A percentile compares a stretch with the other conserved stretches of the same genome.
These are phyloP conservation scores for Kwoniella heveanensis DNA, from an alignment of 768 basidiomycete species.

Conservation along the genomic window DNA sequence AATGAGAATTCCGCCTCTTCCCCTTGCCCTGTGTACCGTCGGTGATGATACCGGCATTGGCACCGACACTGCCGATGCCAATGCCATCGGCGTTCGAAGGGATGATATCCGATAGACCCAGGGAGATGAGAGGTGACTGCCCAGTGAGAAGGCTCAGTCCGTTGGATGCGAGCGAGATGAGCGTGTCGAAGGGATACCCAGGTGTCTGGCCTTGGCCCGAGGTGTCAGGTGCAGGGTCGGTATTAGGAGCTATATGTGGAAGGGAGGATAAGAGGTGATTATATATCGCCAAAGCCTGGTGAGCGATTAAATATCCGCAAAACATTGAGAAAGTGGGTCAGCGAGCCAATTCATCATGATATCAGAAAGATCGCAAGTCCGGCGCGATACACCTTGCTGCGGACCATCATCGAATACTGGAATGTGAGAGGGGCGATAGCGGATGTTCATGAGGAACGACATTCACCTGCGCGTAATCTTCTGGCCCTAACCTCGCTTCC, in stretches of 20 bases:
- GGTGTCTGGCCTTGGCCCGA: background rate
- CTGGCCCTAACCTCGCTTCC: constrained; percentile 13
- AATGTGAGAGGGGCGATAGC: no score
- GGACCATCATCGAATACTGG: no score
- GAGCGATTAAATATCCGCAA: background rate
- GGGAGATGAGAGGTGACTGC: background rate
- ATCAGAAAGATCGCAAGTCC: no score
- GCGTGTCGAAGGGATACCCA: constrained; percentile 15
- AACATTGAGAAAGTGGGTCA: background rate
- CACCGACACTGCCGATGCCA: no score
- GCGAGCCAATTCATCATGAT: no score
- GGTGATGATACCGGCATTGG: background rate
- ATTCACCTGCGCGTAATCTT: constrained; percentile 34
- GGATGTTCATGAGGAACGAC: no score
- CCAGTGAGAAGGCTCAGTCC: background rate
- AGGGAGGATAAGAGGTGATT: constrained; percentile 15
- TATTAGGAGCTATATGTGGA: constrained; percentile 7
- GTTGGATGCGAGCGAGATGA: constrained; percentile 15
- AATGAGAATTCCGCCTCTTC: constrained; percentile 16
- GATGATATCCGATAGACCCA: background rate
- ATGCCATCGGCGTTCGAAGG: background rate
- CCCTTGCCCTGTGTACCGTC: constrained; percentile 7
- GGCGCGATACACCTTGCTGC: no score
- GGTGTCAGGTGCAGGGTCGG: background rate
- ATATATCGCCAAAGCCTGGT: constrained; percentile 18